These are phyloP conservation scores for Yamadazyma sp. DNA, from an alignment of 1,139 yeast species.

Conservation along the genomic window DNA sequence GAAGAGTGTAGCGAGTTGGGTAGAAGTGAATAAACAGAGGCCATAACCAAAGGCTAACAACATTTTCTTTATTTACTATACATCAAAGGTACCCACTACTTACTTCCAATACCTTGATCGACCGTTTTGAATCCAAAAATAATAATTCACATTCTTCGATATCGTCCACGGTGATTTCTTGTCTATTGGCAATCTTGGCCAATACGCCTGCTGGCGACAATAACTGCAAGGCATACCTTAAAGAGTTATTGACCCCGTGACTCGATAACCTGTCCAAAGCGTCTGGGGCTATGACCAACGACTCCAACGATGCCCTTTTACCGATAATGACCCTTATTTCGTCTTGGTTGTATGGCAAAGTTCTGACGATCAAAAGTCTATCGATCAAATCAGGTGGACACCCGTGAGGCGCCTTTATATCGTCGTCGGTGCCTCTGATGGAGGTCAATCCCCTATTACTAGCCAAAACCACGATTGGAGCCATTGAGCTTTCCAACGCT, in stretches of 20 bases:
- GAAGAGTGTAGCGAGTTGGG: constrained; percentile 69
- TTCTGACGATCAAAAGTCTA: constrained; percentile 85
- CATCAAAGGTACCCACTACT: constrained; percentile 47
- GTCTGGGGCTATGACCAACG: constrained; percentile 57
- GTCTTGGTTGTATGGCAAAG: constrained; percentile 79
- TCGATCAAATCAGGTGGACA: constrained; percentile 94
- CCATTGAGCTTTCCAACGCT: constrained; percentile 87
- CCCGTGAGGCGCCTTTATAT: constrained; percentile 86
- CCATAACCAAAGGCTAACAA: not conserved
- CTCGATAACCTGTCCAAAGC: constrained; percentile 74
- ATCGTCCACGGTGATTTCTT: constrained; percentile 68
- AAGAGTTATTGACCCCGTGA: constrained; percentile 72
- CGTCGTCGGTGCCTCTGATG: constrained; percentile 90
- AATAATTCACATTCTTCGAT: constrained; percentile 83
- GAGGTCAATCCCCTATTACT: constrained; percentile 93
- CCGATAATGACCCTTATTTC: constrained; percentile 81
- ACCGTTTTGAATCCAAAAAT: constrained; percentile 87
- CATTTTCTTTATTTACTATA: not conserved
- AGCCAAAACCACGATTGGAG: constrained; percentile 93
- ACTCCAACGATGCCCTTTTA: constrained; percentile 78
- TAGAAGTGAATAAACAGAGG: constrained; percentile 4
- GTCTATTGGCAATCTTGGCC: constrained; percentile 70
- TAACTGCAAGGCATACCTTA: constrained; percentile 89
- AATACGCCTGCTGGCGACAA: constrained; percentile 88
- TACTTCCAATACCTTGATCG: constrained; percentile 71